A percentile compares a stretch with the other conserved stretches of the same genome.
These are phyloP conservation scores for Sporothrix phasma DNA, from an alignment of 2,329 filamentous ascomycete species.

Conservation along the genomic window DNA sequence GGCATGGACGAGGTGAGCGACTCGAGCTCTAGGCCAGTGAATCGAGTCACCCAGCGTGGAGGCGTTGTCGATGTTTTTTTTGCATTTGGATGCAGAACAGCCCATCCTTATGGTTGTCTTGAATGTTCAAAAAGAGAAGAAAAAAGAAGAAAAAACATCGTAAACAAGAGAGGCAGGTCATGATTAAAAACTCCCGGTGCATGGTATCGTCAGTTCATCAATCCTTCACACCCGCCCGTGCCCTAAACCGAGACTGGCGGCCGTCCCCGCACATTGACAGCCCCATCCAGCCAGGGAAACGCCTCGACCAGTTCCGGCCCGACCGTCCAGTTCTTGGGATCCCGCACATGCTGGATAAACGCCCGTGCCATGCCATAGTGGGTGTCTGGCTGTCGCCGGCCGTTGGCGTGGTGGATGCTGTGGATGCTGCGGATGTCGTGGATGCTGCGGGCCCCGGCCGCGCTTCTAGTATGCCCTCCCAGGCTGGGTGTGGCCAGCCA, in stretches of 20 bases:
- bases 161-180: too few relatives aligned
- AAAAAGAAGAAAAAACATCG: neutral
- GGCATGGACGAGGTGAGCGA: neutral
- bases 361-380: slow-evolving; percentile 8
- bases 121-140: neutral
- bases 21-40: neutral
- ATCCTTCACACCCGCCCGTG: too few relatives aligned
- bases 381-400: neutral
- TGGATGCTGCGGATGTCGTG: too few relatives aligned
- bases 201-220: neutral
- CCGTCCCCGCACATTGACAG: slow-evolving; percentile 9
- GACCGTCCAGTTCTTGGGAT: slow-evolving; percentile 13
- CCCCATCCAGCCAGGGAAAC: slow-evolving; percentile 13
- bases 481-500: slow-evolving; percentile 7
- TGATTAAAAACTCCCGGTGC: neutral
- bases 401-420: too few relatives aligned
- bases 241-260: neutral
- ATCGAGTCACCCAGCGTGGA: neutral
- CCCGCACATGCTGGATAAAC: slow-evolving; percentile 14
- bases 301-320: slow-evolving; percentile 14
- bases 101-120: too few relatives aligned
- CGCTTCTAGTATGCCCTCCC: slow-evolving; percentile 11
- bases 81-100: neutral
- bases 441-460: neutral
- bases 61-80: neutral